Evolutionary conservation across 2,329 filamentous ascomycete species (phyloP).

Genomic region (Arthroderma sp.): DNA sequence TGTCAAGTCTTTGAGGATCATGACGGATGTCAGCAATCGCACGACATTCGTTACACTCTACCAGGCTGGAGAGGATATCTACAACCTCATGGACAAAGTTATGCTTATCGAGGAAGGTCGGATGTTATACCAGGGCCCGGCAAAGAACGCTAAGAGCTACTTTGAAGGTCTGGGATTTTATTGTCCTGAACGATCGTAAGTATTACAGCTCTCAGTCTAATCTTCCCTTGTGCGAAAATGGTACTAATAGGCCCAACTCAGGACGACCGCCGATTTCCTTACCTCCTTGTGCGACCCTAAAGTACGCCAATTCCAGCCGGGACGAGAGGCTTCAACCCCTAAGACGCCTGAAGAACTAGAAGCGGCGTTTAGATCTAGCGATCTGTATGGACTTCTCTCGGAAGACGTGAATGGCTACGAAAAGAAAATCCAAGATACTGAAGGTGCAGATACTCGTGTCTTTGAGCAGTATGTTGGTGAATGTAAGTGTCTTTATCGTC

Average conservation of each 20-base stretch:
- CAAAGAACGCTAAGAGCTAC: conserved; percentile 48
- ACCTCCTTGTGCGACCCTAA: conserved; percentile 55
- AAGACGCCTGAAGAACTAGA: neutral
- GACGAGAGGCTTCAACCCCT: conserved; percentile 40
- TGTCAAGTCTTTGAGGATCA: conserved; percentile 53
- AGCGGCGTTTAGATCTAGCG: conserved; percentile 28
- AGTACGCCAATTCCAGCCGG: neutral
- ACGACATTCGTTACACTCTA: conserved; percentile 61
- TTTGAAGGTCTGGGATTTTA: conserved; percentile 54
- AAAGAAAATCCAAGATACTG: conserved; percentile 34
- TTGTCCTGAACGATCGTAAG: conserved; percentile 49
- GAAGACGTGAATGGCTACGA: conserved; percentile 34
- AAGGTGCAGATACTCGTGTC: conserved; percentile 24
- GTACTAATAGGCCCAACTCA: conserved; percentile 34
- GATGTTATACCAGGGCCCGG: conserved; percentile 53
- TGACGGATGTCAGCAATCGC: conserved; percentile 63
- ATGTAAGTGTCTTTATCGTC: too few species aligned
- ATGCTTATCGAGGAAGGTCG: conserved; percentile 61
- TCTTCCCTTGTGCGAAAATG: too few species aligned
- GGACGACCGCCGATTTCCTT: conserved; percentile 64
- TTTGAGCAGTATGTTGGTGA: conserved; percentile 37
- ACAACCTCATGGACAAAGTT: conserved; percentile 67
- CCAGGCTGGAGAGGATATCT: conserved; percentile 57
- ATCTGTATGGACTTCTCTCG: conserved; percentile 31
- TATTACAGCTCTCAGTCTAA: too few species aligned